Base-by-base conservation (phyloP, 2,329 filamentous ascomycete species). In the Cladophialophora chaetospira region DNA sequence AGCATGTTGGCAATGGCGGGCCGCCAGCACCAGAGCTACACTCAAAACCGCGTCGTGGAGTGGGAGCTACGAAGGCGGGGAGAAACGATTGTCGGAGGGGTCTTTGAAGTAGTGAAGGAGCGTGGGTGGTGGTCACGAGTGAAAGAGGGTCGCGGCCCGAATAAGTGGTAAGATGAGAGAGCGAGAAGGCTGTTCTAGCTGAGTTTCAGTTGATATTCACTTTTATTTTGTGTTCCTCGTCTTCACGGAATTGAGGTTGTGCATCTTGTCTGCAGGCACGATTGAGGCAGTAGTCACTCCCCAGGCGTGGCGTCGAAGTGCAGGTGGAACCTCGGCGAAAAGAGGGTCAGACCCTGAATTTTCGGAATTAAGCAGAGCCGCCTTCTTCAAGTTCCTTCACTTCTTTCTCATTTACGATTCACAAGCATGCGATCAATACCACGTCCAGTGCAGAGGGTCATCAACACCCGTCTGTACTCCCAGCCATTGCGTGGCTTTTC, bases 1-100 rank as follows among this genome's bases (percentile, higher is more conserved):
- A 82, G 80, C 6, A 68, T 73, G 31, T 36, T 57, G 53, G 52
- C 31, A 31, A 42, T 33, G 35, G 35, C 45, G 36, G 13, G 5
- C 51, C 44, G 38, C 49, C 54, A 19, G 45, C 49, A 50, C 28
- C 43, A 31, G 53, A 44, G 15, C 13, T 17, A 42, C 50, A 5
- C 33, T 53, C 33, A 43, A 36, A 29, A 26, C 48, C 25, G 40
- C n/a, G 28, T 33, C 4, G 38, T 17, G 11, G 31, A 19, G 8
- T 47, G 11, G 21, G 47, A 17, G 25, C 44, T 53, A 35, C 42
- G 33, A 44, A 47, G 21, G 5, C 31, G 28, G 17, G 31, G 25
- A 51, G 35, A 40, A 10, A 28, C 35, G 26, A 25, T 17, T 42
- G 8, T 31, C 26, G 36, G 48, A 51, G 36, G 36, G 26, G 48